phyloP scores from a whole-genome alignment of 768 basidiomycete genomes.

The Auriscalpium vulgare region DNA sequence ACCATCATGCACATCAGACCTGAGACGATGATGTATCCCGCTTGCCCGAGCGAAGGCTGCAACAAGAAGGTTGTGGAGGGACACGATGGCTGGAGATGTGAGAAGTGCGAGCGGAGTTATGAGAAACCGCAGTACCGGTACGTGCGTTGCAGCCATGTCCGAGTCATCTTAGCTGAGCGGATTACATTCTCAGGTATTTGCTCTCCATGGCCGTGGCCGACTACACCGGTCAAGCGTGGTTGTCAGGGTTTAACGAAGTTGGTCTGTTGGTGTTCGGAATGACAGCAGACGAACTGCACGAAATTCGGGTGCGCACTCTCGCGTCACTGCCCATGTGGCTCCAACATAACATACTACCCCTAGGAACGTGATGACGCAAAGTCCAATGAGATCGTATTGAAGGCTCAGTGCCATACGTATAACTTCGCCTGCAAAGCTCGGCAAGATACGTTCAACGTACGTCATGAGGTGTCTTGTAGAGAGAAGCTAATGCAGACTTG shows the following conservation, averaged over 20 bases:
- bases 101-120: constrained; percentile 78
- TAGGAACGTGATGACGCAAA: constrained; percentile 54
- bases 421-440: constrained; percentile 85
- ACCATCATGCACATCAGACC: constrained; percentile 84
- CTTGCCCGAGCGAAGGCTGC: constrained; percentile 73
- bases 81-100: constrained; percentile 79
- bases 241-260: constrained; percentile 92
- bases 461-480: constrained; percentile 17
- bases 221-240: constrained; percentile 82
- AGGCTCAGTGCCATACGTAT: constrained; percentile 60
- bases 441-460: constrained; percentile 78
- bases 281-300: constrained; percentile 66
- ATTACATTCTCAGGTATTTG: constrained; percentile 48
- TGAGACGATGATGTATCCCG: constrained; percentile 82
- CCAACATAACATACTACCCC: background rate
- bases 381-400: constrained; percentile 52
- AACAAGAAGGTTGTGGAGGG: constrained; percentile 82
- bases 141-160: constrained; percentile 16
- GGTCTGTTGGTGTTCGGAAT: constrained; percentile 71
- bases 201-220: constrained; percentile 86
- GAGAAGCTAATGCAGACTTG: background rate
- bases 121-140: constrained; percentile 76
- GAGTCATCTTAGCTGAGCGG: constrained; percentile 3
- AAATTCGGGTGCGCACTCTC: constrained; percentile 48
- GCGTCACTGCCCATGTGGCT: background rate